phyloP scores from a whole-genome alignment of 345 rosid species.

The Anacardium occidentale region DNA sequence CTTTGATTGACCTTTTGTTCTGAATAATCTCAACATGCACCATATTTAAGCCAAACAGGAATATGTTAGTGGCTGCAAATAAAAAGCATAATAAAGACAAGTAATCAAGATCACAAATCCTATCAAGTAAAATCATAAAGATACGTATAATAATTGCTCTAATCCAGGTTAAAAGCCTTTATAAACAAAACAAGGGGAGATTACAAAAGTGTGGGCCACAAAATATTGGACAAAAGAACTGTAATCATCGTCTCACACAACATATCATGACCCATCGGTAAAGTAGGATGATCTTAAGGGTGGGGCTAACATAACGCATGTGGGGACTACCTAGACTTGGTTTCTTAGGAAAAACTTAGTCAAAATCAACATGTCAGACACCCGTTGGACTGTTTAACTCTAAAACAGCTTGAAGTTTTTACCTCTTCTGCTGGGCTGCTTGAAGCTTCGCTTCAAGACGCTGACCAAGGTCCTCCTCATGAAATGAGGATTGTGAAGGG shows the following conservation, averaged over 20 bases:
- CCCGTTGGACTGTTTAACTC: not conserved
- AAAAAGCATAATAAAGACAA: not conserved
- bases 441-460: conserved; percentile 95
- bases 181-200: not conserved
- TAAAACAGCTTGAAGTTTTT: conserved; percentile 2
- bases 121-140: not conserved
- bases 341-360: not conserved
- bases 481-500: conserved; percentile 61
- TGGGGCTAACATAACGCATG: not conserved
- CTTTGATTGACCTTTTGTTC: not conserved
- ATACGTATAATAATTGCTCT: not conserved
- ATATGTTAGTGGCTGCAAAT: not conserved
- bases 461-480: conserved; percentile 83
- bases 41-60: not conserved
- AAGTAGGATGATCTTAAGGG: conserved; percentile 11
- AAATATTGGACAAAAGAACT: not conserved
- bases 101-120: not conserved
- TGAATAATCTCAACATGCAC: too few relatives aligned
- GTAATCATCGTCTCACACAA: not conserved
- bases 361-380: not conserved
- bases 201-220: not conserved
- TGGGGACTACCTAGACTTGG: not conserved
- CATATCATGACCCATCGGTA: not conserved
- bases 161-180: not conserved
- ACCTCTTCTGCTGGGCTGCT: conserved; percentile 97